Percentiles rank a stretch among this genome's conserved stretches.
These are phyloP conservation scores for Uronychia setigera DNA, from an alignment of 73 alveolate species.

Conservation along the genomic window DNA sequence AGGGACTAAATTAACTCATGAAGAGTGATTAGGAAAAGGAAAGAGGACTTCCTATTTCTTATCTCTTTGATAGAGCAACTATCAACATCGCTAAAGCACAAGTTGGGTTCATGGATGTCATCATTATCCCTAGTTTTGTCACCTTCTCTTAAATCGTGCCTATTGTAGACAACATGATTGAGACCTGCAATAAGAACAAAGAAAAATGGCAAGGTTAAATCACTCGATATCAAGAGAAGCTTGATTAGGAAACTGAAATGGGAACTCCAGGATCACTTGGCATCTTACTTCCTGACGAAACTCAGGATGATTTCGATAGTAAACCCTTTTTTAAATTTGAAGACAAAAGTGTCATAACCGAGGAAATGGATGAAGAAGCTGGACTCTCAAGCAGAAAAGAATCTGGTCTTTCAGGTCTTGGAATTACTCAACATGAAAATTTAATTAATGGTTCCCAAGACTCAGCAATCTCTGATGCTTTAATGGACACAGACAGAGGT, in stretches of 20 bases:
- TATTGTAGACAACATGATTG: not conserved
- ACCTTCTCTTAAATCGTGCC: slow-evolving; percentile 31
- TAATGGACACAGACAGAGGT: slow-evolving; percentile 1
- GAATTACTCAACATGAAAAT: not conserved
- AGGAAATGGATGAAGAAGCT: too few species aligned
- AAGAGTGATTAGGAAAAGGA: slow-evolving; percentile 86
- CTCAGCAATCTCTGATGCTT: not conserved
- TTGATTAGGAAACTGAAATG: not conserved
- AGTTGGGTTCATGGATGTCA: slow-evolving; percentile 77
- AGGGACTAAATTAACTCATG: not conserved
- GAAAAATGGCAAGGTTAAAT: slow-evolving; percentile 3
- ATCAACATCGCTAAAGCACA: slow-evolving; percentile 84
- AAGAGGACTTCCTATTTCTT: slow-evolving; percentile 76
- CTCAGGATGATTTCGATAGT: not conserved
- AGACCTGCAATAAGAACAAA: not conserved
- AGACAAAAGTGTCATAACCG: too few species aligned
- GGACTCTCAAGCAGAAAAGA: not conserved
- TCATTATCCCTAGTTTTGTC: slow-evolving; percentile 66
- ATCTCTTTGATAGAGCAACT: slow-evolving; percentile 87
- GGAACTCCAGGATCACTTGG: not conserved
- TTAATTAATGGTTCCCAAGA: not conserved
- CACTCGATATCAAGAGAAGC: slow-evolving; percentile 2
- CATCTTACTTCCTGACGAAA: not conserved
- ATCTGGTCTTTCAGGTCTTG: not conserved
- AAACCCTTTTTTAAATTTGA: too few species aligned